phyloP scores from a whole-genome alignment of 2,329 filamentous ascomycete species.

The Simplicillium sp. region DNA sequence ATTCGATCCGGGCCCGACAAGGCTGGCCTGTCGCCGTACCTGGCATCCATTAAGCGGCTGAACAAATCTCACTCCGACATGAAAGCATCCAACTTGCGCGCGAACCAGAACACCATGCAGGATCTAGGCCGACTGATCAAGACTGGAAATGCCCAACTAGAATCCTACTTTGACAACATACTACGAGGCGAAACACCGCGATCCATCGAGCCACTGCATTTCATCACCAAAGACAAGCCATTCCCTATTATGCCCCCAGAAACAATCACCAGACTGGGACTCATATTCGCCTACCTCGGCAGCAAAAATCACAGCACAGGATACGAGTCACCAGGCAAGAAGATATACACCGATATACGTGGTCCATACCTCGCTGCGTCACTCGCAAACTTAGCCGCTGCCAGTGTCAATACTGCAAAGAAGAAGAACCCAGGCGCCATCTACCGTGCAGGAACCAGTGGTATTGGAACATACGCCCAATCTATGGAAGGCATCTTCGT shows the following conservation, averaged over 20 bases:
- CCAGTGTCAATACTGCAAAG: conserved; percentile 74
- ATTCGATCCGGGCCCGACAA: conserved; percentile 81
- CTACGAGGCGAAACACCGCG: conserved; percentile 67
- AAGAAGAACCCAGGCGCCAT: conserved; percentile 74
- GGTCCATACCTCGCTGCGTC: conserved; percentile 78
- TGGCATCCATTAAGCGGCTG: conserved; percentile 81
- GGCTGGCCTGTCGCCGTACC: conserved; percentile 73
- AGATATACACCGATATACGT: conserved; percentile 76
- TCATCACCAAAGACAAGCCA: conserved; percentile 76
- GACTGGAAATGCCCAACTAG: conserved; percentile 71
- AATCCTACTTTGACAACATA: conserved; percentile 72
- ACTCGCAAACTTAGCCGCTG: conserved; percentile 76
- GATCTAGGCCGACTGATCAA: conserved; percentile 72
- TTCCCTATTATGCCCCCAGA: conserved; percentile 77
- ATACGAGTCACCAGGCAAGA: conserved; percentile 62
- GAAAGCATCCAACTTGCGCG: conserved; percentile 79
- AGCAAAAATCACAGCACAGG: conserved; percentile 44
- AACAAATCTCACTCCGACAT: conserved; percentile 78
- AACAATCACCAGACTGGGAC: conserved; percentile 62
- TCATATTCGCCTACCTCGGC: conserved; percentile 71
- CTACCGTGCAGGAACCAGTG: conserved; percentile 82
- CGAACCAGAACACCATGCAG: conserved; percentile 80
- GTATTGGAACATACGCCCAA: conserved; percentile 80
- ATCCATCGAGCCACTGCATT: conserved; percentile 82
- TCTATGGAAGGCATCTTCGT: conserved; percentile 80